Percentiles rank a stretch among this genome's conserved stretches.
These are phyloP conservation scores for Porcisia hertigi DNA, from an alignment of 208 protist species.

Conservation along the genomic window DNA sequence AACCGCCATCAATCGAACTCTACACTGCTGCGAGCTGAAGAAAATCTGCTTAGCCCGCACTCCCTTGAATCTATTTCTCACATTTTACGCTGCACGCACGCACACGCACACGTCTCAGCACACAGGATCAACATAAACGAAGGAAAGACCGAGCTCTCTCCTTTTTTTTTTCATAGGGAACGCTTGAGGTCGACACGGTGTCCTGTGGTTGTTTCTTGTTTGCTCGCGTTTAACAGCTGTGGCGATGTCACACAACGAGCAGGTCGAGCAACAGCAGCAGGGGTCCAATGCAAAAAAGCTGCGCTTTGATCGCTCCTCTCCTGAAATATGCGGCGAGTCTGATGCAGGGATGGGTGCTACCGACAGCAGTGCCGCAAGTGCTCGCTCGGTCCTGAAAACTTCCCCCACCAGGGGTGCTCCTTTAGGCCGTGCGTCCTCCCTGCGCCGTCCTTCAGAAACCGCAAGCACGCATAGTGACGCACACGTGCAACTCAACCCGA, in stretches of 20 bases:
- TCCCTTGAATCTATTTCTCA: too few relatives aligned
- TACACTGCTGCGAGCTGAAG: too few relatives aligned
- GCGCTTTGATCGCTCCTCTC: slow-evolving; percentile 25
- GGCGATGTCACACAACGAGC: slow-evolving; percentile 13
- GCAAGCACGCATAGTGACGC: slow-evolving; percentile 27
- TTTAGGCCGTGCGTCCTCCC: slow-evolving; percentile 18
- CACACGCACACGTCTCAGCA: too few relatives aligned
- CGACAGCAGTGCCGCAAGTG: not conserved
- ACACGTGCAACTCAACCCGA: slow-evolving; percentile 42
- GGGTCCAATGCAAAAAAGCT: slow-evolving; percentile 20
- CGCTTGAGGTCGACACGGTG: not conserved
- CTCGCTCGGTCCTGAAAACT: slow-evolving; percentile 21
- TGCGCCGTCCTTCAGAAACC: slow-evolving; percentile 24
- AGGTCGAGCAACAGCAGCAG: not conserved
- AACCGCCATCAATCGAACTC: too few relatives aligned
- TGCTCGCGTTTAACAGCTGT: not conserved
- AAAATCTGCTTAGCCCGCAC: too few relatives aligned
- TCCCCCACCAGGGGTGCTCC: slow-evolving; percentile 2
- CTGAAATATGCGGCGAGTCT: not conserved
- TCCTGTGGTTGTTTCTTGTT: not conserved
- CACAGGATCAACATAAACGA: too few relatives aligned
- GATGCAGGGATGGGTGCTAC: not conserved
- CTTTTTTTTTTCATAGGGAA: too few relatives aligned
- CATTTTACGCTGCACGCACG: too few relatives aligned
- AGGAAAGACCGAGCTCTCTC: too few relatives aligned